Conservation (phyloP, 495 filamentous ascomycete genomes). For the Penicillium odoratum region DNA sequence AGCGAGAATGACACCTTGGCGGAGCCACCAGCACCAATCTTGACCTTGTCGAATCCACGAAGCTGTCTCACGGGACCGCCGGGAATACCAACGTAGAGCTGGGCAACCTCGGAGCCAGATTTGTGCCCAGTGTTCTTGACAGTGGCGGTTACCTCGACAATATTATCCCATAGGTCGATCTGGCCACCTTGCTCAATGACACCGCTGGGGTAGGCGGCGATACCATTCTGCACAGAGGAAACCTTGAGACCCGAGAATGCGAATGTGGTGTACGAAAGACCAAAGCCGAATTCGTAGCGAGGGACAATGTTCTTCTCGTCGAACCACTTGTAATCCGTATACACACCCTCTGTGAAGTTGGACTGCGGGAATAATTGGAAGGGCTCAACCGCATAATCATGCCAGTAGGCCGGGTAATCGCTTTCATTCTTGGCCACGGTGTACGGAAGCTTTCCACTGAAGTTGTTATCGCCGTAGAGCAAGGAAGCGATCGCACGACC, state of each 20-base stretch:
- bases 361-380: conserved; percentile 51
- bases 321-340: conserved; percentile 68
- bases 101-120: conserved; percentile 55
- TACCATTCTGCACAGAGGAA: conserved; percentile 51
- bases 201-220: conserved; percentile 36
- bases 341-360: conserved; percentile 56
- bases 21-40: conserved; percentile 40
- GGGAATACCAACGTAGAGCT: conserved; percentile 51
- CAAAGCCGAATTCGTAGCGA: conserved; percentile 61
- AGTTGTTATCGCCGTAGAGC: conserved; percentile 67
- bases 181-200: conserved; percentile 58
- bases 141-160: conserved; percentile 48
- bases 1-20: conserved; percentile 53
- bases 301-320: conserved; percentile 58
- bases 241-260: conserved; percentile 17
- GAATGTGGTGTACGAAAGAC: conserved; percentile 26
- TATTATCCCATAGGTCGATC: conserved; percentile 57
- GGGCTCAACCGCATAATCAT: conserved; percentile 44
- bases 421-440: conserved; percentile 70
- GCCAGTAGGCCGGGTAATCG: conserved; percentile 52
- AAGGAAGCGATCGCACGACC: conserved; percentile 71
- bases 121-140: conserved; percentile 56
- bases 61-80: conserved; percentile 56
- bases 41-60: conserved; percentile 65
- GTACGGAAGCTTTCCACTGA: conserved; percentile 70